Base-by-base conservation (phyloP, 2,329 filamentous ascomycete genomes). In the Arachnomyces sp. region DNA sequence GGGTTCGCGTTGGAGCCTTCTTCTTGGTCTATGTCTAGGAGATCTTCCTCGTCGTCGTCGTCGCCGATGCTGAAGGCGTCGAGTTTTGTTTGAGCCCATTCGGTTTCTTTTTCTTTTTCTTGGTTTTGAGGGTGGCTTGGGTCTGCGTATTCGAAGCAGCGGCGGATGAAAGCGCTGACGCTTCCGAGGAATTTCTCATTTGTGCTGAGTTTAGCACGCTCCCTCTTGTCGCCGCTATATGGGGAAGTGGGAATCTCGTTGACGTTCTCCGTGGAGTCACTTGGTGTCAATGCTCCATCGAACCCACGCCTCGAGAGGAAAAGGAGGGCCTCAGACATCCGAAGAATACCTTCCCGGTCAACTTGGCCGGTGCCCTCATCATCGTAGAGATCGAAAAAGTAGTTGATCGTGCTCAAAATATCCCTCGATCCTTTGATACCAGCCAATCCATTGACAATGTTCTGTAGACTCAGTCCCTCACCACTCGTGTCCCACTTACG, bases 111-210 rank as follows among this genome's bases (percentile, higher is more conserved):
- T 28, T 56, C 39, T 35, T 53, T 47, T 31, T 62, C 63, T 43
- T 78, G 72, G 47, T 79, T 74, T 57, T 74, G 72, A 1, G 82
- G 80, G 47, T 84, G 82, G 55, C 93, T 90, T 1, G 92, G 90
- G 56, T 98, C 92, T 4, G 92, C 92, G 56, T 98, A 98, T 63
- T 98, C 92, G 50, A 98, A 98, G 63, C 92, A 98, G 43, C 92
- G 77, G 48, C 89, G 77, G 44, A 96, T 98, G 58, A 98, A 98
- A 2, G 88, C 88, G 51, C 87, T 94, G 38, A 98, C 88, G 46
- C 89, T 94, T 46, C 83, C 85, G 17, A 98, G 67, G 57, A 98
- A 96, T 39, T 81, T 78, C 61, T 96, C 92, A 49, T 93, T 92
- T 31, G 81, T 77, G 41, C 64, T 84, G 70, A 53, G 72, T 56